Evolutionary conservation across 192 early-diverging fungal species (phyloP).

Genomic region (Podila epicladia): DNA sequence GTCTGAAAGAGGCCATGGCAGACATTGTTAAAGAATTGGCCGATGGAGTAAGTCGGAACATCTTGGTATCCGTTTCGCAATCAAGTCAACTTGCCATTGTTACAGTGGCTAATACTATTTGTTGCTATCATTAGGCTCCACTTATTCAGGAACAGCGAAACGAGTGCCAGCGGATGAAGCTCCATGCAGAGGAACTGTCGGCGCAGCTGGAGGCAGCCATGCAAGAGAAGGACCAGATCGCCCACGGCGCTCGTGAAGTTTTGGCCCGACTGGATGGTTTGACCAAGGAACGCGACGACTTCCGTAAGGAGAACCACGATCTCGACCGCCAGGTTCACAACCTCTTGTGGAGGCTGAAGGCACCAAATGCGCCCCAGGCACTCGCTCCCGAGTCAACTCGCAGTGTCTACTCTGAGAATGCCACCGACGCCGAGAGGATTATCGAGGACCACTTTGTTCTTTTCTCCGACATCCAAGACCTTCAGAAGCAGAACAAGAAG

Average conservation of each 20-base stretch:
- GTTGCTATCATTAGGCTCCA: slow-evolving; percentile 51
- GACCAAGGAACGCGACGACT: slow-evolving; percentile 55
- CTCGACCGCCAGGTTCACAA: slow-evolving; percentile 63
- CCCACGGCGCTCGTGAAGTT: slow-evolving; percentile 30
- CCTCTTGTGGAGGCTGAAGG: slow-evolving; percentile 63
- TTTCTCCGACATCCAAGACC: slow-evolving; percentile 59
- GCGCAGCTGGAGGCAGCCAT: slow-evolving; percentile 55
- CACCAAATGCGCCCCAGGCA: slow-evolving; percentile 56
- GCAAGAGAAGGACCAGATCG: slow-evolving; percentile 48
- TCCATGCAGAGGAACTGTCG: slow-evolving; percentile 61
- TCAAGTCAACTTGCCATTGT: background rate
- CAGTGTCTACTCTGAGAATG: slow-evolving; percentile 3
- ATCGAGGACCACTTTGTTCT: slow-evolving; percentile 64
- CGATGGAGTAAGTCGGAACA: slow-evolving; percentile 29
- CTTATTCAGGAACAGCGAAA: slow-evolving; percentile 67
- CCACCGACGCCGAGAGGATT: slow-evolving; percentile 56
- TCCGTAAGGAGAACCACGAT: slow-evolving; percentile 67
- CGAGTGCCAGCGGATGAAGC: slow-evolving; percentile 59
- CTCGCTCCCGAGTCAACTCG: slow-evolving; percentile 49
- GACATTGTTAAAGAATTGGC: slow-evolving; percentile 63
- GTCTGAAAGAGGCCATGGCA: slow-evolving; percentile 64
- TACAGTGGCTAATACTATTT: background rate
- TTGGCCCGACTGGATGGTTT: slow-evolving; percentile 49
- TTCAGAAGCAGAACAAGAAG: slow-evolving; percentile 70
- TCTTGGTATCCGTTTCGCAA: background rate